Base-by-base conservation (phyloP, 371 early-diverging fungal species). In the Coemansia sp. region DNA sequence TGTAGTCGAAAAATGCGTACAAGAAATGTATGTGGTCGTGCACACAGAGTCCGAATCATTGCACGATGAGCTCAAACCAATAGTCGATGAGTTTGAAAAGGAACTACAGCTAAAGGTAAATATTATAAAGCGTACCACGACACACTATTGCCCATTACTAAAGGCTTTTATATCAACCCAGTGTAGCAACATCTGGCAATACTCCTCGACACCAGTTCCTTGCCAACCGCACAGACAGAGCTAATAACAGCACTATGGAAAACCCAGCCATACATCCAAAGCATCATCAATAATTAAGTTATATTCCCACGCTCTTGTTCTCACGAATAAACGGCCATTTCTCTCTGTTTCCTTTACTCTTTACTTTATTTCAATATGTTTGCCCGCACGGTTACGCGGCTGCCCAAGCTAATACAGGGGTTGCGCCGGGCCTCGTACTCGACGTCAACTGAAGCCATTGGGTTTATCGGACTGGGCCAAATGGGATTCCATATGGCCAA, bases 391-490 rank as follows among this genome's bases (percentile, higher is more conserved):
- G 48, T 45, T 6, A 11, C 3, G 3, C 16, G 14, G 1, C 48
- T 60, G 22, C 10, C 48, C 27, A 60, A 54, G 50, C 7, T 22
- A 10, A 21, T 7, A 39, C 24, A 10, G n/a, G 29, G 27, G 4
- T 63, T 34, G 22, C 47, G 8, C 16, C 11, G 11, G 14, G 42
- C 0, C 14, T 34, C 45, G 31, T 70, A 61, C 40, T 71, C 63
- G 10, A 65, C 71, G 14, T 34, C 42, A 10, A n/a, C 53, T 3
- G 14, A 29, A 1, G 72, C 87, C 2, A 83, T 91, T 61, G 98
- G 98, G 11, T 93, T 98, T 71, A 91, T 97, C 56, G 98, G 98
- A 10, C 86, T 98, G 29, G 98, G 98, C 7, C 92, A 94, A 80
- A 98, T 98, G 98, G 90, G 93, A 21, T 84, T 81, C 66, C 88